Percentiles rank a stretch among this genome's conserved stretches.
Conservation (phyloP, 768 basidiomycete genomes). For the Dioszegia crocea region DNA sequence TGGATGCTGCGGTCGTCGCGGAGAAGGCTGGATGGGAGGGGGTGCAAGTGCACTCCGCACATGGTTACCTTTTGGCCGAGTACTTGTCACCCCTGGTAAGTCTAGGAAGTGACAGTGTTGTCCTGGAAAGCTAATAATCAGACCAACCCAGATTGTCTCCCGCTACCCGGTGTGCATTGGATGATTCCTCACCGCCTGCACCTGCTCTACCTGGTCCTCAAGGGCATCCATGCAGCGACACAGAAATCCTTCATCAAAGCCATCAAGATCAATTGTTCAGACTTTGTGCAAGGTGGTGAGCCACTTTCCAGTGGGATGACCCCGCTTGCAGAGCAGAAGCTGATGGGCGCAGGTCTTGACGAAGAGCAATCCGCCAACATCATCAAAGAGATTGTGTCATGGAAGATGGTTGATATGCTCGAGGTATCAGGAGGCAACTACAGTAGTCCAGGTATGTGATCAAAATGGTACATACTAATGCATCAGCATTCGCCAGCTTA, state of each 20-base stretch:
- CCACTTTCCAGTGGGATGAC: no score
- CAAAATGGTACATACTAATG: not conserved
- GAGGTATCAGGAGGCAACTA: slow-evolving; percentile 44
- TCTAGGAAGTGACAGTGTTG: not conserved
- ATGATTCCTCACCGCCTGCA: slow-evolving; percentile 29
- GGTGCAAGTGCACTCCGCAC: slow-evolving; percentile 64
- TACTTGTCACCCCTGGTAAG: slow-evolving; percentile 39
- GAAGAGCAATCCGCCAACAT: slow-evolving; percentile 27
- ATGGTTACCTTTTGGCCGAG: slow-evolving; percentile 42
- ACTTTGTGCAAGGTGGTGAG: slow-evolving; percentile 45
- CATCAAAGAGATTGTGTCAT: slow-evolving; percentile 34
- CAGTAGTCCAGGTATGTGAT: slow-evolving; percentile 22
- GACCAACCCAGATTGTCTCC: slow-evolving; percentile 34
- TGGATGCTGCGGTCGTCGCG: slow-evolving; percentile 64
- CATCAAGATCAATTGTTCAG: slow-evolving; percentile 44
- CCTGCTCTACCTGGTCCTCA: slow-evolving; percentile 34
- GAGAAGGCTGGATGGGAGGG: slow-evolving; percentile 74
- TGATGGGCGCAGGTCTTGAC: slow-evolving; percentile 26
- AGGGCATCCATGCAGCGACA: slow-evolving; percentile 17
- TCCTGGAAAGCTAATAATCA: slow-evolving; percentile 10
- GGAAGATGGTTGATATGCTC: slow-evolving; percentile 35
- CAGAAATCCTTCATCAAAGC: slow-evolving; percentile 25
- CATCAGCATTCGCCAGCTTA: slow-evolving; percentile 22
- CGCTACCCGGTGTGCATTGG: slow-evolving; percentile 29
- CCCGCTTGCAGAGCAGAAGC: not conserved